Percentiles rank a stretch among this genome's conserved stretches.
phyloP scores from a whole-genome alignment of 2,329 filamentous ascomycete species.

The Pseudocercospora crystallina region DNA sequence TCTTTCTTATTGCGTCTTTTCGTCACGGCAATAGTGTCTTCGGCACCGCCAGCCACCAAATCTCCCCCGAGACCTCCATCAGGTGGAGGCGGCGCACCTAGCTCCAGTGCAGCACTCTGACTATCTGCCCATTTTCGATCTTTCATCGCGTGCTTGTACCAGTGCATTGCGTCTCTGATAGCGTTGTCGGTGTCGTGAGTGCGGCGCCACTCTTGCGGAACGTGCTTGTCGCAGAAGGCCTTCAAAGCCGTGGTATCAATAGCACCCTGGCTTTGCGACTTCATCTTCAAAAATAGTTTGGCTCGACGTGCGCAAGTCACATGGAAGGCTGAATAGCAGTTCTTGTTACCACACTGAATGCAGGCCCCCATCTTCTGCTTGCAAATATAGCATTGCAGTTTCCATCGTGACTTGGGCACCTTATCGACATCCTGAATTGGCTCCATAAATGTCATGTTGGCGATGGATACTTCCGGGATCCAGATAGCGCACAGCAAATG shows the following conservation, averaged over 20 bases:
- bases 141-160: conserved; percentile 86
- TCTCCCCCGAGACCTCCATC: conserved; percentile 48
- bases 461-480: conserved; percentile 95
- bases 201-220: conserved; percentile 80
- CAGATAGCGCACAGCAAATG: conserved; percentile 96
- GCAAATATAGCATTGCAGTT: conserved; percentile 84
- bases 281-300: conserved; percentile 92
- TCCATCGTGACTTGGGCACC: conserved; percentile 92
- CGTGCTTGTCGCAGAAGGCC: conserved; percentile 94
- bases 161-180: conserved; percentile 79
- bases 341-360: conserved; percentile 97
- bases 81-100: conserved; percentile 64
- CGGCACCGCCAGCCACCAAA: conserved; percentile 35
- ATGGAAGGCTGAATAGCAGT: conserved; percentile 95
- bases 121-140: conserved; percentile 90
- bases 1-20: conserved; percentile 61
- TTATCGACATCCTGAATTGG: conserved; percentile 98
- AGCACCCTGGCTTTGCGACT: conserved; percentile 78
- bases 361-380: conserved; percentile 97
- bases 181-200: conserved; percentile 82
- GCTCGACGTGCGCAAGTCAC: conserved; percentile 91
- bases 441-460: conserved; percentile 97
- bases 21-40: conserved; percentile 54
- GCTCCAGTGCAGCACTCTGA: conserved; percentile 75
- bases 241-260: conserved; percentile 83